Percentiles rank a stretch among this genome's conserved stretches.
These are phyloP conservation scores for Medicago ruthenica DNA, from an alignment of 306 rosid genomes.

Conservation along the genomic window DNA sequence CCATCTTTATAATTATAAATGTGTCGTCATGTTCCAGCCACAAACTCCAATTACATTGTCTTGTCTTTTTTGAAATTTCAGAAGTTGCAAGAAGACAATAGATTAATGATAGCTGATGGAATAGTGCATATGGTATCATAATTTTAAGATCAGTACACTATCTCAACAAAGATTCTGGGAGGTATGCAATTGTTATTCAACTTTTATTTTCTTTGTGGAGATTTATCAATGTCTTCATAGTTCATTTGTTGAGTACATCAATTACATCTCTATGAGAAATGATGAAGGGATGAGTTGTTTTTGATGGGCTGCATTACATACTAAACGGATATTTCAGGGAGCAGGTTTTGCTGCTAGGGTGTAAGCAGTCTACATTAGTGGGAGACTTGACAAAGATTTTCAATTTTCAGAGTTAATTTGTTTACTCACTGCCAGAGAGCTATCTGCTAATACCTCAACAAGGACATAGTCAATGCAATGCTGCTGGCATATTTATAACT, in stretches of 20 bases:
- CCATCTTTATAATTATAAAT: not conserved
- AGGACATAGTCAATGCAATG: not conserved
- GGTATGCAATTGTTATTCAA: slow-evolving; percentile 34
- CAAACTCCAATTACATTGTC: slow-evolving; percentile 11
- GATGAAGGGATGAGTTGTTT: not conserved
- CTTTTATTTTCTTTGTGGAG: slow-evolving; percentile 4
- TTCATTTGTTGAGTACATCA: slow-evolving; percentile 2
- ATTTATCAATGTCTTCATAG: slow-evolving; percentile 6
- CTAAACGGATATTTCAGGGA: slow-evolving; percentile 45
- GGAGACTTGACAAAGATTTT: slow-evolving; percentile 28
- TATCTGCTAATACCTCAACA: slow-evolving; percentile 21
- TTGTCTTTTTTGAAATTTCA: slow-evolving; percentile 50
- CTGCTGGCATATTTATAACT: slow-evolving; percentile 9
- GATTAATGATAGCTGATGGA: slow-evolving; percentile 80
- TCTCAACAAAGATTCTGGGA: slow-evolving; percentile 27
- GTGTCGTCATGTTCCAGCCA: not conserved
- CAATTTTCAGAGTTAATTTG: slow-evolving; percentile 1
- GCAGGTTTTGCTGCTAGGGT: slow-evolving; percentile 40
- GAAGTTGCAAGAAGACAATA: slow-evolving; percentile 86
- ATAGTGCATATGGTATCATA: slow-evolving; percentile 79
- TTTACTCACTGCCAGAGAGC: slow-evolving; percentile 16
- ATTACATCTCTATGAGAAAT: slow-evolving; percentile 17
- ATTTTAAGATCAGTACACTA: slow-evolving; percentile 31
- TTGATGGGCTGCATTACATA: not conserved
- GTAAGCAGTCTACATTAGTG: not conserved